Base-by-base conservation (phyloP, 768 basidiomycete species). In the Mrakia hoshinonis region DNA sequence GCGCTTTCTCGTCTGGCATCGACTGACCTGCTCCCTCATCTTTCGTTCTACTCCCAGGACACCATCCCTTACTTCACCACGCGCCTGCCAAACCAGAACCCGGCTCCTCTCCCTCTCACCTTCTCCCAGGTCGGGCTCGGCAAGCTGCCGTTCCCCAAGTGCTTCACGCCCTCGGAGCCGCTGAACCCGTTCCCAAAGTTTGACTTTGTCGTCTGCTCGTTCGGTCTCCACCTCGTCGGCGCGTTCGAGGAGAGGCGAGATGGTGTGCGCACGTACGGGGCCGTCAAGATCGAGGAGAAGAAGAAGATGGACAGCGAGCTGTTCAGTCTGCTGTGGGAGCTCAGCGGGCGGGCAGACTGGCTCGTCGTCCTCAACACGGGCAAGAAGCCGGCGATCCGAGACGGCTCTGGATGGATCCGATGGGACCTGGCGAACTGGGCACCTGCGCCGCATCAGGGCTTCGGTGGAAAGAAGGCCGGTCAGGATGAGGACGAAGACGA, bases 161-260 rank as follows among this genome's bases (percentile, higher is more conserved):
- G 74, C 13, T 68, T 71, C 43, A 70, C 24, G 70, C 72, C 70
- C 55, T 22, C 39, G 18, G 73, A 73, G 60, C 54, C 61, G 3
- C 26, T 34, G n/a, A 68, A 58, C 54, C 24, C 73, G 49, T 26
- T 54, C 15, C 72, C 73, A 12, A 67, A 76, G 61, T 81, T 85
- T 51, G 88, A 90, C 74, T 82, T 90, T 79, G 84, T 87, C 18
- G 77, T 90, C 26, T 88, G 88, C 75, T 89, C 88, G 4, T 90
- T 89, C 75, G 88, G 88, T 11, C 78, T 90, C 36, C 89, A 90
- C 75, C 85, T 90, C 46, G 78, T 89, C 39, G 70, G 62, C 24
- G 64, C 51, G 10, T 78, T 89, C 39, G 69, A 70, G 38, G 48
- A 48, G 43, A 51, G 63, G 62, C 34, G 49, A n/a, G 31, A 49